Evolutionary conservation across 345 rosid genomes (phyloP).

Genomic region (Lumnitzera racemosa): DNA sequence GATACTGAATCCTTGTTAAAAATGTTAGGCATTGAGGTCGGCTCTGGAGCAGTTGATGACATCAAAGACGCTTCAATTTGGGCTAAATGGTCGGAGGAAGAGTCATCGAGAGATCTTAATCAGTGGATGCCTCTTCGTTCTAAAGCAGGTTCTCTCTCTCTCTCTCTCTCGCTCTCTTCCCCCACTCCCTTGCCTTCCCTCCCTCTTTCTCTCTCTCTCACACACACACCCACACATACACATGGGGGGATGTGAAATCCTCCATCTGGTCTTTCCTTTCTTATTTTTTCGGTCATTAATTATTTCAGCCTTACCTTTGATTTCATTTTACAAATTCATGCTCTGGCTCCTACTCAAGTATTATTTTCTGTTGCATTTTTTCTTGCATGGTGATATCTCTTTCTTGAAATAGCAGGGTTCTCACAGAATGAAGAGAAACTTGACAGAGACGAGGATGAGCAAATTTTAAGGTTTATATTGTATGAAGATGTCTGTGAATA

Average conservation of each 20-base stretch:
- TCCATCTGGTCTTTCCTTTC: background rate
- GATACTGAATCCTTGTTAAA: conserved; percentile 79
- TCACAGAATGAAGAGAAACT: conserved; percentile 31
- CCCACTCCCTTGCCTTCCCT: too few species aligned
- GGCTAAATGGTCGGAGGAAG: conserved; percentile 86
- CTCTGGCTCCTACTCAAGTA: background rate
- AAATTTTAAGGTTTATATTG: conserved; percentile 49
- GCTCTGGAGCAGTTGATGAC: conserved; percentile 49
- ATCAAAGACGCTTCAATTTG: conserved; percentile 76
- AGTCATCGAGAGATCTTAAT: conserved; percentile 56
- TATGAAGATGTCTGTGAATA: conserved; percentile 79
- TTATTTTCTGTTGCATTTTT: background rate
- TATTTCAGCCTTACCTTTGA: background rate
- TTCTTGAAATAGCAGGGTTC: conserved; percentile 26
- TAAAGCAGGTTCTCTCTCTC: conserved; percentile 37
- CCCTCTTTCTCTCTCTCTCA: background rate
- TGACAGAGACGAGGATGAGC: conserved; percentile 58
- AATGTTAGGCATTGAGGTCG: conserved; percentile 70
- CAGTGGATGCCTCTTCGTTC: conserved; percentile 86
- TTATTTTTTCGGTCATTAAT: background rate
- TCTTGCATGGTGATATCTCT: background rate
- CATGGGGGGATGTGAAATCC: background rate
- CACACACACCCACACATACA: background rate
- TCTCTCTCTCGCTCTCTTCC: background rate
- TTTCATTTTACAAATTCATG: too few species aligned